Base-by-base conservation (phyloP, 192 early-diverging fungal species). In the Coemansia pectinata region DNA sequence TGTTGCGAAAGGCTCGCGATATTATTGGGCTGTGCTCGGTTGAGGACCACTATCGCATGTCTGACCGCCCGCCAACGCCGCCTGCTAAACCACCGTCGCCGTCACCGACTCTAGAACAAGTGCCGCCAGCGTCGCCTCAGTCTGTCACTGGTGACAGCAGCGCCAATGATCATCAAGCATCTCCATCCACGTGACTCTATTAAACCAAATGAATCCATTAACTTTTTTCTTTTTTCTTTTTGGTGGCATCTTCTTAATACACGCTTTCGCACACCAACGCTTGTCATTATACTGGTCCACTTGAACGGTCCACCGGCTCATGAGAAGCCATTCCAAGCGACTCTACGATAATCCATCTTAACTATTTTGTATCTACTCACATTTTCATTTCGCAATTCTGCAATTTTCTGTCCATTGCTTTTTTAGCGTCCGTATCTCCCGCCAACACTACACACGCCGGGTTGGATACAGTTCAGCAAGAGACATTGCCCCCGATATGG, bases 31-130 rank as follows among this genome's bases (percentile, higher is more conserved):
- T 71, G 19, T 82, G 79, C 65, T 41, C 29, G 0, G 79, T 58
- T 31, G 74, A 73, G 12, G 64, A 68, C 45, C 34, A 68, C 39
- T 82, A 71, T 65, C 59, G 67, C 31, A 76, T 76, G 68, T 73
- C 41, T 11, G 72, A 79, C 48, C 42, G 61, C 19, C 39, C 67
- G 40, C 67, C 62, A 9, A 33, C 39, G 21, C 36, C 57, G 19
- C 31, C 57, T 25, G 45, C 61, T 15, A 21, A 40, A 11, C 40
- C 62, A 34, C 21, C 36, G 19, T 31, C 62, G 25, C 21, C 36
- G 19, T 21, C 55, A 50, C 66, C 66, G 3, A 15, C 11, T 12
- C 52, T 29, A 15, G 25, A 27, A 15, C 45, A 44, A 44, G 11
- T 21, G 19, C 25, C 12, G 52, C 11, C 52, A 5, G 52, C 52